Base-by-base conservation (phyloP, 441 rosid species). In the Erodium trifolium region DNA sequence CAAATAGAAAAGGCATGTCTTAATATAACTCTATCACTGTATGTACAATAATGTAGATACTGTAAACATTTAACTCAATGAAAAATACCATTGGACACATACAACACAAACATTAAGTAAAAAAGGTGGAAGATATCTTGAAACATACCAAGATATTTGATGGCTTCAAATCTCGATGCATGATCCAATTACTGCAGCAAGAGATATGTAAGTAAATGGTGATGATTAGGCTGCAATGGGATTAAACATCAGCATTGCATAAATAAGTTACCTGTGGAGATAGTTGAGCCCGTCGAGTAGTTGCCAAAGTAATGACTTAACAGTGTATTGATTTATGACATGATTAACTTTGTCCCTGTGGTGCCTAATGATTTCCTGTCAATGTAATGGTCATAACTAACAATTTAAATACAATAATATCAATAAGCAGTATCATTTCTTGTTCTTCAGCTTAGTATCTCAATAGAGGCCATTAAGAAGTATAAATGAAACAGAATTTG, bases 301-400 rank as follows among this genome's bases (percentile, higher is more conserved):
- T 85, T 94, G 99, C 98, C 98, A 94, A 49, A 94, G 87, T 77
- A 94, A 78, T 29, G 99, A 94, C 77, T 94, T 92, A 51, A 94
- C 90, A 0, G 99, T 94, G 77, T 92, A 94, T 23, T 67, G 88
- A 76, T 88, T 88, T 34, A 94, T 84, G 31, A 76, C 2, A 68
- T 85, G 92, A 35, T 70, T 75, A 65, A 83, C 89, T 82, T 90
- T 94, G 78, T 87, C 97, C 57, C 98, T 82, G 69, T 94, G 98
- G 78, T 88, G 90, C 81, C 92, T 86, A 73, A 91, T 91, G 78
- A 93, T 91, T 78, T 89, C 99, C 78, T 76, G 69, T 3, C 62
- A 45, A 23, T 4, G 43, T 6, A 66, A 37, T 13, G 68, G 31
- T 17, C 31, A 66, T 12, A 27, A 43, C 3, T 16, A 11, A 53